These are phyloP conservation scores for Phtheirospermum japonicum DNA, from an alignment of 257 asterid species.

Conservation along the genomic window DNA sequence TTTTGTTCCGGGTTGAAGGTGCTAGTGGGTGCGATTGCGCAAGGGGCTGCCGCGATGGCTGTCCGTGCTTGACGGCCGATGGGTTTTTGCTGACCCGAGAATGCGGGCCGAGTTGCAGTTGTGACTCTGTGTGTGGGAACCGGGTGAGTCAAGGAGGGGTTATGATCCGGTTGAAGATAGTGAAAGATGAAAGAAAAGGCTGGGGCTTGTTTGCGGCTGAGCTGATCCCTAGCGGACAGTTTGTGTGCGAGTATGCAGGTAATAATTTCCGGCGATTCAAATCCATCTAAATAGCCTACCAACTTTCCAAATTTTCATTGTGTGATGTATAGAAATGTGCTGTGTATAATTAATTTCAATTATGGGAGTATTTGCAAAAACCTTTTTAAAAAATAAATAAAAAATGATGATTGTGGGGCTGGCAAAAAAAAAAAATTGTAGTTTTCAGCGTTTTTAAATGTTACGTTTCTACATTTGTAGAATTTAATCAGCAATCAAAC, in stretches of 20 bases:
- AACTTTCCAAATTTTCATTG: too few species aligned
- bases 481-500: too few species aligned
- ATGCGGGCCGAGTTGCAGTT: conserved; percentile 78
- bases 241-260: conserved; percentile 91
- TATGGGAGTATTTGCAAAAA: too few species aligned
- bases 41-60: conserved; percentile 38
- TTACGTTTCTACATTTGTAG: too few species aligned
- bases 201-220: conserved; percentile 78
- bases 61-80: conserved; percentile 44
- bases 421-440: too few species aligned
- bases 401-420: too few species aligned
- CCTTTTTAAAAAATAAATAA: too few species aligned
- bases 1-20: conserved; percentile 59
- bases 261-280: background rate
- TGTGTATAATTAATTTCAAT: too few species aligned
- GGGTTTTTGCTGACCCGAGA: conserved; percentile 41
- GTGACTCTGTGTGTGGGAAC: conserved; percentile 55
- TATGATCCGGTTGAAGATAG: conserved; percentile 48
- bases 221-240: conserved; percentile 50
- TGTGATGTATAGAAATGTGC: too few species aligned
- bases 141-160: conserved; percentile 68
- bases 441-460: too few species aligned
- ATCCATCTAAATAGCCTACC: too few species aligned
- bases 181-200: conserved; percentile 56
- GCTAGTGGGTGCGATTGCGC: conserved; percentile 64